Percentiles rank a stretch among this genome's conserved stretches.
These are phyloP conservation scores for Apiotrichum brassicae DNA, from an alignment of 1,284 basidiomycete genomes.

Conservation along the genomic window DNA sequence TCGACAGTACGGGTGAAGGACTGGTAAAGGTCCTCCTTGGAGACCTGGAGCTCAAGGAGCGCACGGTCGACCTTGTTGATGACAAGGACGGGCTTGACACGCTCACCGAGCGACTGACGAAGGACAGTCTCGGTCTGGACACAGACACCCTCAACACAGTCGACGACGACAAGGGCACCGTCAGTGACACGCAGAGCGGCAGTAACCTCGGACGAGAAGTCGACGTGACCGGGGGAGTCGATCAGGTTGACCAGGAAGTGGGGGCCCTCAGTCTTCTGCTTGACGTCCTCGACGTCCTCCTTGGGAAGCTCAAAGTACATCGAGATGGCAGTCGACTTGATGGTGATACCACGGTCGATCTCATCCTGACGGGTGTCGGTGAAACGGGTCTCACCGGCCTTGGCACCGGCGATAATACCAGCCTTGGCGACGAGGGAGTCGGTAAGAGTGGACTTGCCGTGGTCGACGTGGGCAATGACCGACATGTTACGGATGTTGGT, in stretches of 20 bases:
- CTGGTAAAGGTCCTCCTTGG: constrained; percentile 96
- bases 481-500: constrained; percentile 78
- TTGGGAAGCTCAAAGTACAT: constrained; percentile 98
- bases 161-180: constrained; percentile 96
- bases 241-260: constrained; percentile 99
- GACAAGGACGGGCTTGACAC: constrained; percentile 99
- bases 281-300: constrained; percentile 76
- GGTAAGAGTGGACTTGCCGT: constrained; percentile 99
- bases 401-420: constrained; percentile 94
- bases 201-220: constrained; percentile 99
- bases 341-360: constrained; percentile 99
- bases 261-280: constrained; percentile 83
- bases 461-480: constrained; percentile 98
- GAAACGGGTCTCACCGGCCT: constrained; percentile 96
- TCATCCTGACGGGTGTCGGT: constrained; percentile 98
- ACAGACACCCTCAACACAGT: constrained; percentile 99
- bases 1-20: constrained; percentile 97
- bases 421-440: constrained; percentile 99
- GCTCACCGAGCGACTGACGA: constrained; percentile 93
- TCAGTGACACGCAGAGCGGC: constrained; percentile 99
- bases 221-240: constrained; percentile 99
- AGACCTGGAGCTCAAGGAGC: constrained; percentile 94
- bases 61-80: constrained; percentile 99
- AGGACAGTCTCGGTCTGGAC: constrained; percentile 99
- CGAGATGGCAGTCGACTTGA: constrained; percentile 99